Conservation (phyloP, 2,329 filamentous ascomycete genomes). For the Tolypocladium guangdongense region DNA sequence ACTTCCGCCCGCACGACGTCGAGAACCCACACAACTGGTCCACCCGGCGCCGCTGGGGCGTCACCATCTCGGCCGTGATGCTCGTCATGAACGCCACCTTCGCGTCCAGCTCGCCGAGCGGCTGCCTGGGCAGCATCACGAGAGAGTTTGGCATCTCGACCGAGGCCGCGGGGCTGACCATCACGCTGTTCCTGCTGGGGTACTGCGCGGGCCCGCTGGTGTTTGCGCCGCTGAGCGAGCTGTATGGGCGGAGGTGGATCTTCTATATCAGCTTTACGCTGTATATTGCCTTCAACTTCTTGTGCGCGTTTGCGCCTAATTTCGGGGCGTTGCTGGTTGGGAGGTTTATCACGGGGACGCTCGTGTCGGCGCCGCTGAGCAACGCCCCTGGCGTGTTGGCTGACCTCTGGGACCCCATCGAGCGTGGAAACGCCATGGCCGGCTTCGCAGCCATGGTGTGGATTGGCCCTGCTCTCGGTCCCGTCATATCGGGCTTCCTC, state of each 20-base stretch:
- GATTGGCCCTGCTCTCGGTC: slow-evolving; percentile 41
- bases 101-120: slow-evolving; percentile 25
- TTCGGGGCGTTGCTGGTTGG: slow-evolving; percentile 41
- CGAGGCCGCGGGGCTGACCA: slow-evolving; percentile 36
- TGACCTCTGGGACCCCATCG: slow-evolving; percentile 39
- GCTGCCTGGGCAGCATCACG: slow-evolving; percentile 19
- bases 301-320: slow-evolving; percentile 44
- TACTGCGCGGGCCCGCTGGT: slow-evolving; percentile 48
- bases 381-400: slow-evolving; percentile 41
- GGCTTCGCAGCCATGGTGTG: slow-evolving; percentile 42
- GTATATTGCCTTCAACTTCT: slow-evolving; percentile 40
- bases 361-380: slow-evolving; percentile 38
- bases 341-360: slow-evolving; percentile 43
- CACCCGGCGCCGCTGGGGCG: slow-evolving; percentile 22
- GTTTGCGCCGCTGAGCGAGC: slow-evolving; percentile 47
- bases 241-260: slow-evolving; percentile 43
- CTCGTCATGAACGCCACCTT: slow-evolving; percentile 46
- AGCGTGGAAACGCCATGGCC: slow-evolving; percentile 43
- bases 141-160: slow-evolving; percentile 31
- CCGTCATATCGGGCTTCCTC: slow-evolving; percentile 45
- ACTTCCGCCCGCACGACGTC: slow-evolving; percentile 38
- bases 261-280: slow-evolving; percentile 37
- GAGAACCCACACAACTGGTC: slow-evolving; percentile 41
- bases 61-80: slow-evolving; percentile 30
- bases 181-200: slow-evolving; percentile 42